These are phyloP conservation scores for Verticillium dahliae DNA, from an alignment of 2,329 filamentous ascomycete species.

Conservation along the genomic window DNA sequence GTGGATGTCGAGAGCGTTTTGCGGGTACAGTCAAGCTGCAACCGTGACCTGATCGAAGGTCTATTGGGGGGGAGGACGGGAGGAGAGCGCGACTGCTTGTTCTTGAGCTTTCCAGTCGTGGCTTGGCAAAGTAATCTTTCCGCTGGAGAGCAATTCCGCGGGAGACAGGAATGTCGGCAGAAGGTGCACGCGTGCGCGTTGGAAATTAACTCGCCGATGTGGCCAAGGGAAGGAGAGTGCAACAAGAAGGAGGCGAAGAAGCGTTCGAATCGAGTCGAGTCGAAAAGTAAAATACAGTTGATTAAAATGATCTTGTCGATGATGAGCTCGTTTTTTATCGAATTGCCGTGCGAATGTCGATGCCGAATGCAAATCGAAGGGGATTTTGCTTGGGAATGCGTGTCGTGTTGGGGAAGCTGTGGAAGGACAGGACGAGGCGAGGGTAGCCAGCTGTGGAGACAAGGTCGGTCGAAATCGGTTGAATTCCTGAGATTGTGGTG, in stretches of 20 bases:
- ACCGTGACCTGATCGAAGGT: background rate
- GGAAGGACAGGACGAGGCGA: background rate
- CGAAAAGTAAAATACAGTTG: slow-evolving; percentile 25
- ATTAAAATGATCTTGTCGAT: slow-evolving; percentile 22
- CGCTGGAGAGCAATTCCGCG: background rate
- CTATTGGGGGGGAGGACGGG: background rate
- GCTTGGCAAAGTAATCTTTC: background rate
- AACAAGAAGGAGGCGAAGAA: background rate
- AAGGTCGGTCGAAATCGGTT: background rate
- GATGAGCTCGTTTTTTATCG: background rate
- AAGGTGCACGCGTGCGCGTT: background rate
- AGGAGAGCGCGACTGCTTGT: background rate
- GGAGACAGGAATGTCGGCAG: background rate
- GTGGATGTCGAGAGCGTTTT: background rate
- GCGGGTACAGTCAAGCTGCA: background rate
- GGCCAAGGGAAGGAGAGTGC: background rate
- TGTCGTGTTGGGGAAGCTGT: slow-evolving; percentile 2
- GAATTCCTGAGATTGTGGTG: slow-evolving; percentile 6
- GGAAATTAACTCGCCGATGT: background rate
- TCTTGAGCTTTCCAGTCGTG: background rate
- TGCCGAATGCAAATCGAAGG: slow-evolving; percentile 3
- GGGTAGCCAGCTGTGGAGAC: background rate
- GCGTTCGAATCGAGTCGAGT: slow-evolving; percentile 8
- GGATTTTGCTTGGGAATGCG: slow-evolving; percentile 1
- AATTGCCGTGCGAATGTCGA: slow-evolving; percentile 1